A percentile compares a stretch with the other conserved stretches of the same genome.
phyloP scores from a whole-genome alignment of 2,329 filamentous ascomycete species.

The Alternaria sp. region DNA sequence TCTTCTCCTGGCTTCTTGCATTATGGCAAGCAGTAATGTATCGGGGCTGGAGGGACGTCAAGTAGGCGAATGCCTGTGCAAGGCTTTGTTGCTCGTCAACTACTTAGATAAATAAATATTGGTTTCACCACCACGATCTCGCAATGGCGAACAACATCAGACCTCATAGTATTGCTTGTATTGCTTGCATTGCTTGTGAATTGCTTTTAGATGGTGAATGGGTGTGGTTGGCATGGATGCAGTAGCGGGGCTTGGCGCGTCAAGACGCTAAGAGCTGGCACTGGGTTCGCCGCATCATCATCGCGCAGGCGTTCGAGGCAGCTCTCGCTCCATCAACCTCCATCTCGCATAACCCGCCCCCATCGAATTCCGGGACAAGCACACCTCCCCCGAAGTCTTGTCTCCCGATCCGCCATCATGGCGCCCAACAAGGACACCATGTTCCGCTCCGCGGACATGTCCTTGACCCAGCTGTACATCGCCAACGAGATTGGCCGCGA shows the following conservation, averaged over 20 bases:
- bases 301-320: constrained; percentile 30
- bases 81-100: neutral
- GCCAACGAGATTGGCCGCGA: constrained; percentile 98
- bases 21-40: neutral
- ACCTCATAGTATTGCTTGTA: neutral
- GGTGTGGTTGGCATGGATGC: constrained; percentile 1
- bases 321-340: constrained; percentile 38
- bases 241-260: constrained; percentile 15
- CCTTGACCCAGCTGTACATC: constrained; percentile 99
- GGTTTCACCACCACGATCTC: neutral
- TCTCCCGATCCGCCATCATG: constrained; percentile 56
- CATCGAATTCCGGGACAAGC: constrained; percentile 34
- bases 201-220: neutral
- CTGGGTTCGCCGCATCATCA: constrained; percentile 30
- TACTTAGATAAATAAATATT: neutral
- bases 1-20: neutral
- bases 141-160: neutral
- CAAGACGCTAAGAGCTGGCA: constrained; percentile 12
- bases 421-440: constrained; percentile 79
- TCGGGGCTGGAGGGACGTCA: neutral
- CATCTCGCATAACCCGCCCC: constrained; percentile 29
- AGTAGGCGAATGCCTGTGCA: neutral
- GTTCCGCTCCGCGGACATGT: constrained; percentile 99
- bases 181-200: neutral
- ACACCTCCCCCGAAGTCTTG: constrained; percentile 25